Evolutionary conservation across 768 basidiomycete species (phyloP), one percentile per base, ranked within the genome.

Genomic region (Pholiota molesta): DNA sequence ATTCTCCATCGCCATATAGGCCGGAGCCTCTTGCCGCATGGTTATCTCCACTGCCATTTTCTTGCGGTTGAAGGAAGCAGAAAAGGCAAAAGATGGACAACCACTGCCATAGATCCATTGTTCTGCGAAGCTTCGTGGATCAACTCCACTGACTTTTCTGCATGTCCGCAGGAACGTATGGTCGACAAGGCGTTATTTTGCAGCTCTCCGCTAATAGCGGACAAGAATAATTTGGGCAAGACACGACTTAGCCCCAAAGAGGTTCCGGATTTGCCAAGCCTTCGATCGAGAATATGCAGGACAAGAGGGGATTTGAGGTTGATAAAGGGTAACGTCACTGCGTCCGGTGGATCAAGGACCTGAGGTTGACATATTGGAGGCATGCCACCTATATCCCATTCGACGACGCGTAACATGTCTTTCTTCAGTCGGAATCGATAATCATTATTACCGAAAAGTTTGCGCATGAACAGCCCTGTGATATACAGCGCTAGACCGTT

Each of bases 81-180:
- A 86, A 72, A 99, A 92, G 0, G 85, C 86, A 72, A 99, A 95
- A 2, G 89, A 84, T 0, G 97, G 97, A 72, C 95, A 97, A 21
- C 97, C 97, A 72, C 92, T 95, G 13, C 96, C 96, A 70, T 95
- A 97, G 64, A 99, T 94, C 97, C 97, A 99, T 73, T 99, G 97
- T 70, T 99, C 95, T n/a, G 94, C 93, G 71, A 99, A 99, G 29
- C 86, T 85, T 58, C 91, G 83, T 23, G 91, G 84, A 71, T 99
- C 97, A 17, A 94, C 90, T 10, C 95, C 94, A 70, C 92, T 93
- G 63, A 96, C 91, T 75, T 96, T 99, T 67, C 96, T 82, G 70
- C 96, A 99, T 47, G 87, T 95, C 61, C 95, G 79, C 62, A 99
- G 82, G 77, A 99, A 99, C 21, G 88, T 85, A 64, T 94, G 90